phyloP scores from a whole-genome alignment of 2,329 filamentous ascomycete genomes.

The Talaromyces sp. region DNA sequence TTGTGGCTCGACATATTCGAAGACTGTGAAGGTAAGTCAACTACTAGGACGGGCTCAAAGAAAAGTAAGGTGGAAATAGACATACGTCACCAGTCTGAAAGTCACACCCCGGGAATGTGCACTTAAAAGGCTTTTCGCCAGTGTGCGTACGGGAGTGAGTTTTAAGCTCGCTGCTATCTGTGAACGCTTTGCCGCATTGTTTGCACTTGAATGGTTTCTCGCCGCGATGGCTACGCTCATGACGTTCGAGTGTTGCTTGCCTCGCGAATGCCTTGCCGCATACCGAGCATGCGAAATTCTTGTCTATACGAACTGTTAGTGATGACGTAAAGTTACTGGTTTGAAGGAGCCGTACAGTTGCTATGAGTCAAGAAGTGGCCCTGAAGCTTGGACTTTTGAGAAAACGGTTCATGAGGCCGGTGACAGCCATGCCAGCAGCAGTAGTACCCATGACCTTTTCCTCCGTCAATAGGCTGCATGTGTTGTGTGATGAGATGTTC shows the following conservation, averaged over 20 bases:
- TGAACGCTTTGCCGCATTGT: conserved; percentile 42
- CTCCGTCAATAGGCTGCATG: conserved; percentile 36
- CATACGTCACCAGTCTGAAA: conserved; percentile 45
- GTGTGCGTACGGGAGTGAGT: conserved; percentile 43
- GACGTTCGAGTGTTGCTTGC: conserved; percentile 42
- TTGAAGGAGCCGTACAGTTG: conserved; percentile 33
- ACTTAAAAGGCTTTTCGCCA: conserved; percentile 44
- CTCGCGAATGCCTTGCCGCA: conserved; percentile 43
- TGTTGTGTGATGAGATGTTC: conserved; percentile 39
- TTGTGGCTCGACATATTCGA: conserved; percentile 46
- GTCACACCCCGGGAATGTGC: conserved; percentile 41
- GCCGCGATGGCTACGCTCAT: conserved; percentile 44
- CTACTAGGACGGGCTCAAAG: neutral
- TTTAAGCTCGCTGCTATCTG: conserved; percentile 45
- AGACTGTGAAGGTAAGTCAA: conserved; percentile 28
- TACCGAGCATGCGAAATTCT: conserved; percentile 41
- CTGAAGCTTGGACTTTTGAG: conserved; percentile 45
- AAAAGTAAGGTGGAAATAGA: neutral
- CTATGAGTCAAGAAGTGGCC: conserved; percentile 45
- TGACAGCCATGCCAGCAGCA: conserved; percentile 44
- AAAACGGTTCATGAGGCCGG: conserved; percentile 42
- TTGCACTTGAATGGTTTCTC: conserved; percentile 44
- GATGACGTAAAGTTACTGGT: neutral
- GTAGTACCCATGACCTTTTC: conserved; percentile 42
- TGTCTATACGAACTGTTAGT: conserved; percentile 29